phyloP scores from a whole-genome alignment of 306 rosid genomes.

The Ochetophila trinervis region DNA sequence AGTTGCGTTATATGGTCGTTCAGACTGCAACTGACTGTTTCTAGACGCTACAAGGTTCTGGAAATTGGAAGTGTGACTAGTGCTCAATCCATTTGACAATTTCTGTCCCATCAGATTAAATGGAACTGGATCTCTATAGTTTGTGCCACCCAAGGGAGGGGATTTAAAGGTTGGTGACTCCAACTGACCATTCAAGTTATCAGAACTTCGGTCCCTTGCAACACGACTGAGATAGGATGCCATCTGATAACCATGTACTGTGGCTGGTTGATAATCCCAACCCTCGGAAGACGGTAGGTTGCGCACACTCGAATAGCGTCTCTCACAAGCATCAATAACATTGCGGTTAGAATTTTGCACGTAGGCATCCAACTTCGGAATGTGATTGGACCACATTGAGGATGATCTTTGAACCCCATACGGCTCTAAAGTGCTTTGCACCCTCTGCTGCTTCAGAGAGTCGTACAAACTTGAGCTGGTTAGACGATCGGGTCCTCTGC shows the following conservation, averaged over 20 bases:
- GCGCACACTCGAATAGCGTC: slow-evolving; percentile 65
- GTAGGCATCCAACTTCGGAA: slow-evolving; percentile 50
- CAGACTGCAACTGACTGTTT: slow-evolving; percentile 55
- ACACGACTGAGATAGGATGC: slow-evolving; percentile 51
- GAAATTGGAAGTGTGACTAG: slow-evolving; percentile 56
- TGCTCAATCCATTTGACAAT: slow-evolving; percentile 60
- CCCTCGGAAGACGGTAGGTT: slow-evolving; percentile 54
- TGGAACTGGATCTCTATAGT: slow-evolving; percentile 57
- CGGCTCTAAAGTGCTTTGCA: slow-evolving; percentile 58
- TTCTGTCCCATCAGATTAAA: slow-evolving; percentile 59
- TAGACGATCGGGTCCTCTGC: slow-evolving; percentile 47
- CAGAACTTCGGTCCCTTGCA: slow-evolving; percentile 48
- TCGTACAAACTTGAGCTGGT: slow-evolving; percentile 49
- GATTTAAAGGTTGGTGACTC: slow-evolving; percentile 45
- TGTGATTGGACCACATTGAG: slow-evolving; percentile 46
- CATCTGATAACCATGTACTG: slow-evolving; percentile 70
- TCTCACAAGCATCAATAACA: slow-evolving; percentile 50
- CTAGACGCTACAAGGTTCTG: slow-evolving; percentile 46
- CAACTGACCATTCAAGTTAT: slow-evolving; percentile 48
- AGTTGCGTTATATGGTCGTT: slow-evolving; percentile 48
- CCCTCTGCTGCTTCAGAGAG: slow-evolving; percentile 48
- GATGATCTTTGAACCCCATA: slow-evolving; percentile 55
- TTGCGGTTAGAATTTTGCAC: slow-evolving; percentile 43
- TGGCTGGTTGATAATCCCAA: slow-evolving; percentile 81
- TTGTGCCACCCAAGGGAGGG: slow-evolving; percentile 44